A percentile compares a stretch with the other conserved stretches of the same genome.
phyloP scores from a whole-genome alignment of 2,329 filamentous ascomycete species.

The Fusarium redolens region DNA sequence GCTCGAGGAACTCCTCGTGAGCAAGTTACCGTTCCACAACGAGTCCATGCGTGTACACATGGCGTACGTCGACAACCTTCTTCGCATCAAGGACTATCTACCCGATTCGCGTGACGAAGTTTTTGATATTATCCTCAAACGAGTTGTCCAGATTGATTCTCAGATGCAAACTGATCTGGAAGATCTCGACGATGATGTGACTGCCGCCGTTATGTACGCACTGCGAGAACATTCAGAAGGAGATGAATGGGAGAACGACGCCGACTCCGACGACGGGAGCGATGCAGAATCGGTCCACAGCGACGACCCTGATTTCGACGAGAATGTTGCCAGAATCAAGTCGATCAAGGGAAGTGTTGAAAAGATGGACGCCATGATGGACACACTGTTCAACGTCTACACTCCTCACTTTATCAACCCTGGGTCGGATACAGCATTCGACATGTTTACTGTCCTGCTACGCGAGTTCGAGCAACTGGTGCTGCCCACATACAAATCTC shows the following conservation, averaged over 20 bases:
- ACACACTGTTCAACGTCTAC: slow-evolving; percentile 88
- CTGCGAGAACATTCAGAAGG: slow-evolving; percentile 46
- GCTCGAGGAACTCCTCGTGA: slow-evolving; percentile 73
- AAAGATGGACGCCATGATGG: slow-evolving; percentile 91
- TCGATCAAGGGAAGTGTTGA: slow-evolving; percentile 83
- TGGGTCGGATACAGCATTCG: slow-evolving; percentile 74
- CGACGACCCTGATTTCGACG: slow-evolving; percentile 74
- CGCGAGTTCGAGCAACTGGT: slow-evolving; percentile 89
- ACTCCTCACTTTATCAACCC: slow-evolving; percentile 76
- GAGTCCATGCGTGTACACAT: slow-evolving; percentile 84
- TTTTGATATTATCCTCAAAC: slow-evolving; percentile 83
- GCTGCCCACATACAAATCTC: slow-evolving; percentile 88
- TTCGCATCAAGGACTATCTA: slow-evolving; percentile 81
- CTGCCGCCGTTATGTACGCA: slow-evolving; percentile 75
- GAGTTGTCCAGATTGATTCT: slow-evolving; percentile 92
- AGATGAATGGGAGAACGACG: slow-evolving; percentile 62
- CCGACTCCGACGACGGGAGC: slow-evolving; percentile 64
- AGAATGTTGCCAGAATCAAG: slow-evolving; percentile 72
- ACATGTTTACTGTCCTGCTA: slow-evolving; percentile 81
- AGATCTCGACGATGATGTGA: slow-evolving; percentile 89
- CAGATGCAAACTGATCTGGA: slow-evolving; percentile 95
- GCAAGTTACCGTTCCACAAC: slow-evolving; percentile 80
- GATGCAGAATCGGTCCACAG: slow-evolving; percentile 78
- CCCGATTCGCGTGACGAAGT: slow-evolving; percentile 83
- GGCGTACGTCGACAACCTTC: slow-evolving; percentile 87